Percentiles rank a stretch among this genome's conserved stretches.
Evolutionary conservation across 1,139 yeast species (phyloP).

Genomic region (Suhomyces yuchorum): DNA sequence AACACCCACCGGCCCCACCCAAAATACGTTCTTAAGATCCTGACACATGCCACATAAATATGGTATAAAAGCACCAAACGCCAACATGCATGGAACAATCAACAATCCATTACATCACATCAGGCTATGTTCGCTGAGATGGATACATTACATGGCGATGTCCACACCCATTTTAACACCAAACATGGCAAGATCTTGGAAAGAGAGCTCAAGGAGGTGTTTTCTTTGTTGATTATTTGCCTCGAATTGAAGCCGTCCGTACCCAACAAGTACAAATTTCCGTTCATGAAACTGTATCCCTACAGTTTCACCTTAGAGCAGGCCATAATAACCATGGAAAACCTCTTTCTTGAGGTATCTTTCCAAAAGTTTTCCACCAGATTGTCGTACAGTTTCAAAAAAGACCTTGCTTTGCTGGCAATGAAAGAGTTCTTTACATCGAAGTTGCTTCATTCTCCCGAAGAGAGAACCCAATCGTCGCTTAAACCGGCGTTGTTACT

Average conservation of each 20-base stretch:
- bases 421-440: conserved; percentile 63
- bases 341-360: conserved; percentile 51
- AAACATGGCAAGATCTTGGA: conserved; percentile 55
- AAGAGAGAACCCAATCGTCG: conserved; percentile 62
- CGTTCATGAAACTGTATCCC: conserved; percentile 34
- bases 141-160: conserved; percentile 42
- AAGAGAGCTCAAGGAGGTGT: conserved; percentile 60
- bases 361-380: conserved; percentile 55
- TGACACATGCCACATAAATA: not conserved
- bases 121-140: not conserved
- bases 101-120: not conserved
- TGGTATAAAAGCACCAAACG: not conserved
- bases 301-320: conserved; percentile 55
- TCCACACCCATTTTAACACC: conserved; percentile 47
- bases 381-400: conserved; percentile 60
- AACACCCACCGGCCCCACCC: not conserved
- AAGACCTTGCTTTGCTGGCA: conserved; percentile 52
- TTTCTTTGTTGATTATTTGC: conserved; percentile 52
- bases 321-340: conserved; percentile 55
- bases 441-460: conserved; percentile 73
- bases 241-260: conserved; percentile 36
- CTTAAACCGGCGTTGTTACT: conserved; percentile 47
- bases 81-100: not conserved
- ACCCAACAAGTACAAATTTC: conserved; percentile 7
- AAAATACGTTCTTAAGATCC: not conserved